phyloP scores from a whole-genome alignment of 1,139 yeast species.

The Wickerhamomyces sp. region DNA sequence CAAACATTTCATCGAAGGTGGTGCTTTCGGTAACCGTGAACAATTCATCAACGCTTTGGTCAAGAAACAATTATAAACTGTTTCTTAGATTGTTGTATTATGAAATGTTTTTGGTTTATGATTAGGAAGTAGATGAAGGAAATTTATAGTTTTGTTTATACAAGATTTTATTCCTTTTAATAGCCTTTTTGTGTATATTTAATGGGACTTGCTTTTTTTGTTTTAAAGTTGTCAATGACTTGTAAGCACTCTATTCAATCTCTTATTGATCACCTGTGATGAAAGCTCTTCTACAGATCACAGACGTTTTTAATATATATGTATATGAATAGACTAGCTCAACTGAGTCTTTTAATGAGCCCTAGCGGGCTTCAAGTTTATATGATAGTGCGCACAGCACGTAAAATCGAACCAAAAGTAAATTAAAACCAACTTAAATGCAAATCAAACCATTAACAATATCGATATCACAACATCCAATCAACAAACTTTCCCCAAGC shows the following conservation, averaged over 20 bases:
- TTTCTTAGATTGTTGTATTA: neutral
- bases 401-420: neutral
- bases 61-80: slow-evolving; percentile 46
- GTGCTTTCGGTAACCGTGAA: slow-evolving; percentile 99
- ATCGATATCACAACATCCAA: slow-evolving; percentile 15
- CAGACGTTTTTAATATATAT: too few relatives aligned
- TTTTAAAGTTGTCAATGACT: too few relatives aligned
- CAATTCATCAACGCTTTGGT: slow-evolving; percentile 96
- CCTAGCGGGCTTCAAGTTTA: too few relatives aligned
- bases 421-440: neutral
- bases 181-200: neutral
- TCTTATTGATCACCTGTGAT: too few relatives aligned
- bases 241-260: too few relatives aligned
- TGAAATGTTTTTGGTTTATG: neutral
- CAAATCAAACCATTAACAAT: neutral
- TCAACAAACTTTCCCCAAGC: slow-evolving; percentile 21
- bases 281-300: too few relatives aligned
- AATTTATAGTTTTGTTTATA: slow-evolving; percentile 10
- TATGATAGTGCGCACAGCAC: too few relatives aligned
- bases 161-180: slow-evolving; percentile 3
- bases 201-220: too few relatives aligned
- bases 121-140: slow-evolving; percentile 28
- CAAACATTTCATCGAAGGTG: slow-evolving; percentile 99
- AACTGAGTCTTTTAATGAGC: too few relatives aligned
- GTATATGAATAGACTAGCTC: too few relatives aligned